A percentile compares a stretch with the other conserved stretches of the same genome.
Evolutionary conservation across 2,329 filamentous ascomycete species (phyloP).

Genomic region (Clarireedia sp.): DNA sequence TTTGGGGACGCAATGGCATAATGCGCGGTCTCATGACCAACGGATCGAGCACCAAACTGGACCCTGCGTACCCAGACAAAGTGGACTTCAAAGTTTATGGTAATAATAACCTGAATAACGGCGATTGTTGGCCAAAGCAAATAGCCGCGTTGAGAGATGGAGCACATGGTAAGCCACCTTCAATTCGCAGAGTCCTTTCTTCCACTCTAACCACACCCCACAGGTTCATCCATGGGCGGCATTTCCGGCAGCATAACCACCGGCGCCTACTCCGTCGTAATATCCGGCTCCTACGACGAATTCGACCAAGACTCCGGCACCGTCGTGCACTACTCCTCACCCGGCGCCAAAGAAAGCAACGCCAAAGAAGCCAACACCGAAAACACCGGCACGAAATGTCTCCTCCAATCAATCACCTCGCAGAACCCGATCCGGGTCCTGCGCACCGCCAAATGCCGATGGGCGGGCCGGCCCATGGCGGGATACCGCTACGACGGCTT

Average conservation of each 20-base stretch:
- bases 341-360: background rate
- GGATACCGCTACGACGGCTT: background rate
- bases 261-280: background rate
- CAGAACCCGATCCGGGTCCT: background rate
- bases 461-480: background rate
- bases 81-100: background rate
- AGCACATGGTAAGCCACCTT: background rate
- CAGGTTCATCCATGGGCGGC: background rate
- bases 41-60: background rate
- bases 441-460: background rate
- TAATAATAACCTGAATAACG: background rate
- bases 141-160: background rate
- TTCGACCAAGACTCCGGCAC: background rate
- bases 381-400: background rate
- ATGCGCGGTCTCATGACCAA: background rate
- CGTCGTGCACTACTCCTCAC: background rate
- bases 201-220: no score
- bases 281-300: background rate
- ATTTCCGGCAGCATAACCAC: background rate
- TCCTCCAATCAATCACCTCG: background rate
- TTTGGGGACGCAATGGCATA: background rate
- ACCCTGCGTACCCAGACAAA: background rate
- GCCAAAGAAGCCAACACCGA: background rate
- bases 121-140: background rate
- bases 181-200: background rate